phyloP scores from a whole-genome alignment of 164 flowering plant genomes.

The Magnolia changhungtana region DNA sequence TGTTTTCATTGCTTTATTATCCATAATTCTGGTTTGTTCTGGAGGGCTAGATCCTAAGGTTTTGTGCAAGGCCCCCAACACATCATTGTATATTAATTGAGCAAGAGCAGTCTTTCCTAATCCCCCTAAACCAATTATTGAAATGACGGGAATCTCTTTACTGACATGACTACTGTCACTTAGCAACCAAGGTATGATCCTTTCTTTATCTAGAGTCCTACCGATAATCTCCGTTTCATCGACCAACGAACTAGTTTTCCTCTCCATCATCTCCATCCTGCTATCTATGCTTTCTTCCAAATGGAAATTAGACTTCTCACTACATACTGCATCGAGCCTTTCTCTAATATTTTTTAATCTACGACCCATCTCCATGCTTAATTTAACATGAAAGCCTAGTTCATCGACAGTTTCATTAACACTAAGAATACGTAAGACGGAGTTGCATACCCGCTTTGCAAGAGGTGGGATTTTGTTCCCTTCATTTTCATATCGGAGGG shows the following conservation, averaged over 20 bases:
- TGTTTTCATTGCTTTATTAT: too few relatives aligned
- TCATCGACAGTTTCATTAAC: too few relatives aligned
- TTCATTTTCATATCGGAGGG: not conserved
- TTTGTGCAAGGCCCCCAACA: too few relatives aligned
- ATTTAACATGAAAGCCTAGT: too few relatives aligned
- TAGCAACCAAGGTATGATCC: not conserved
- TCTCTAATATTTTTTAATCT: not conserved
- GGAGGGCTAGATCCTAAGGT: too few relatives aligned
- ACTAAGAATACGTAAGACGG: not conserved
- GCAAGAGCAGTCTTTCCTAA: constrained; percentile 5
- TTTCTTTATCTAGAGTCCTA: not conserved
- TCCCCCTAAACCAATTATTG: constrained; percentile 3
- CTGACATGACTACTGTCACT: not conserved
- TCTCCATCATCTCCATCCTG: not conserved
- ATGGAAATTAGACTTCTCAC: not conserved
- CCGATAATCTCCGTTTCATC: not conserved
- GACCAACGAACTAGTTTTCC: not conserved
- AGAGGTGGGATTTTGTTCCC: not conserved
- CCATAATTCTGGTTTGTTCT: too few relatives aligned
- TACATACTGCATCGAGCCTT: not conserved
- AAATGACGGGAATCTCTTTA: not conserved
- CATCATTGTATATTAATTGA: constrained; percentile 4
- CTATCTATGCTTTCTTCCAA: not conserved
- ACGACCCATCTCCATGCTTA: too few relatives aligned
- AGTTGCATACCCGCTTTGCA: not conserved